Percentiles rank a stretch among this genome's conserved stretches.
Evolutionary conservation across 129 eudicot species (phyloP).

Genomic region (Gnaphalium uliginosum): DNA sequence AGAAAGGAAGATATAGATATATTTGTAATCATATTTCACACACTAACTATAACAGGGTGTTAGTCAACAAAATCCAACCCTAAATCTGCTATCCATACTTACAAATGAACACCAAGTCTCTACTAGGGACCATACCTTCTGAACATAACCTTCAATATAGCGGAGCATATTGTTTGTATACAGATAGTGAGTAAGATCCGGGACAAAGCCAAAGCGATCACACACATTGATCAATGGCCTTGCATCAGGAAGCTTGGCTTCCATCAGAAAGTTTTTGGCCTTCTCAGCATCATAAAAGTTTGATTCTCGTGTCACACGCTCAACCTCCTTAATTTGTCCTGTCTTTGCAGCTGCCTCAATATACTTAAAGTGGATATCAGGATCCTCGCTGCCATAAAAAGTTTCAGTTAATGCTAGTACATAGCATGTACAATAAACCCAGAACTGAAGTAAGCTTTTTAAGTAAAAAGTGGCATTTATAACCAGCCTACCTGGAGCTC

Average conservation of each 20-base stretch:
- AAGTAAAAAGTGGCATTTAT: not conserved
- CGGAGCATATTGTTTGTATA: conserved; percentile 96
- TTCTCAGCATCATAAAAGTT: conserved; percentile 93
- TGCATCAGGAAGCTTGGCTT: conserved; percentile 99
- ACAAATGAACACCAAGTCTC: conserved; percentile 8
- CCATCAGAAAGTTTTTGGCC: conserved; percentile 94
- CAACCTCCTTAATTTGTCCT: conserved; percentile 96
- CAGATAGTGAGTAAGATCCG: conserved; percentile 93
- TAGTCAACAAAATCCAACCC: not conserved
- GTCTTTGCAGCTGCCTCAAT: conserved; percentile 98
- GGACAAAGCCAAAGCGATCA: conserved; percentile 94
- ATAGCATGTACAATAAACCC: not conserved
- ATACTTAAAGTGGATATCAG: conserved; percentile 93
- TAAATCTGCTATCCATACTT: not conserved
- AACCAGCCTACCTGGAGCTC: conserved; percentile 80
- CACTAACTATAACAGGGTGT: not conserved
- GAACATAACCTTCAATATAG: conserved; percentile 98
- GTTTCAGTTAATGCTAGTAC: conserved; percentile 12
- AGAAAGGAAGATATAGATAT: not conserved
- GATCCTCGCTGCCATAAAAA: conserved; percentile 71
- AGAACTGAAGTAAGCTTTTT: not conserved
- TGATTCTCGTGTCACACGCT: conserved; percentile 95
- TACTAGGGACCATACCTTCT: conserved; percentile 60
- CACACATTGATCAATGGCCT: conserved; percentile 95
- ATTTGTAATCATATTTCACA: not conserved